Evolutionary conservation across 768 basidiomycete species (phyloP).

Genomic region (Porphyrellus cyaneotinctus): DNA sequence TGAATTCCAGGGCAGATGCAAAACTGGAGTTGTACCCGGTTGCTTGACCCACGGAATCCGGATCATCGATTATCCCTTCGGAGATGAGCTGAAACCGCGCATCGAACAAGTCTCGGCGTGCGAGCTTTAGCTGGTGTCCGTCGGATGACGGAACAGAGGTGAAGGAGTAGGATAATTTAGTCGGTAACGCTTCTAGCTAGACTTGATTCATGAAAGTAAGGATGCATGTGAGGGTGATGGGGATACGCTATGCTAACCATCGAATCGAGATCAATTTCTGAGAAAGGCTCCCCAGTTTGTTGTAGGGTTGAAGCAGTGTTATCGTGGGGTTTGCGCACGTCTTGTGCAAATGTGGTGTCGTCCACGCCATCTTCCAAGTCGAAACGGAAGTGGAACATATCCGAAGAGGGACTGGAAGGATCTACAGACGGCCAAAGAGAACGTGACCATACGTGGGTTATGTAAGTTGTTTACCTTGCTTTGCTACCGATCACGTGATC

Average conservation of each 20-base stretch:
- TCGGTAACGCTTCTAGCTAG: slow-evolving; percentile 68
- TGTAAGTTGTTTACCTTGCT: not conserved
- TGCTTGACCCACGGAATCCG: slow-evolving; percentile 23
- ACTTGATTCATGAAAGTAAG: slow-evolving; percentile 17
- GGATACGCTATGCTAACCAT: slow-evolving; percentile 27
- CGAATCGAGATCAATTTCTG: slow-evolving; percentile 28
- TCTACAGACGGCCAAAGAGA: not conserved
- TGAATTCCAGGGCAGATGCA: slow-evolving; percentile 49
- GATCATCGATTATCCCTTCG: slow-evolving; percentile 39
- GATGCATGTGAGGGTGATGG: not conserved
- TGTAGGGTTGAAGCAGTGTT: not conserved
- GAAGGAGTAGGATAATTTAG: slow-evolving; percentile 77
- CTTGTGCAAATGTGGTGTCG: slow-evolving; percentile 16
- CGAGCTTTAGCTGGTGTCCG: slow-evolving; percentile 38
- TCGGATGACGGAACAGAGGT: slow-evolving; percentile 47
- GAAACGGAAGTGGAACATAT: slow-evolving; percentile 51
- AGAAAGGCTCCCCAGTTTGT: slow-evolving; percentile 15
- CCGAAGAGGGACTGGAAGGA: not conserved
- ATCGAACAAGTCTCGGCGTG: slow-evolving; percentile 89
- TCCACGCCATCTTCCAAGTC: slow-evolving; percentile 47
- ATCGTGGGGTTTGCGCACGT: not conserved
- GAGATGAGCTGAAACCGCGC: slow-evolving; percentile 91
- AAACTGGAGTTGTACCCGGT: not conserved
- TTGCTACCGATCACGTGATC: not conserved
- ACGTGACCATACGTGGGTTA: not conserved